A percentile compares a stretch with the other conserved stretches of the same genome.
These are phyloP conservation scores for Camptophora hylomeconis DNA, from an alignment of 2,329 filamentous ascomycete species.

Conservation along the genomic window DNA sequence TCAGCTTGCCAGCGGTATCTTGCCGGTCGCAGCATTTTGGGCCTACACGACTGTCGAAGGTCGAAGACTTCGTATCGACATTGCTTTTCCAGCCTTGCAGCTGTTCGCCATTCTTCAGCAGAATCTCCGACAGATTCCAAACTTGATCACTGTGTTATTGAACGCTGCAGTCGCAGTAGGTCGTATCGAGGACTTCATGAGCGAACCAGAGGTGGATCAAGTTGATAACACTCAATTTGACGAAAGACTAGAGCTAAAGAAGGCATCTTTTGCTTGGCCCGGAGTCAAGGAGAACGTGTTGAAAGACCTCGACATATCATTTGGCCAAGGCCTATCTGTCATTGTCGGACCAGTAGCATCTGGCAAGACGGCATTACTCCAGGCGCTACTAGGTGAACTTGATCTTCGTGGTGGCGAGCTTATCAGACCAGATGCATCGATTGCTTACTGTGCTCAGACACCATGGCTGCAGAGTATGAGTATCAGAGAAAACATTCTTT, in stretches of 20 bases:
- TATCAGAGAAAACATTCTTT: slow-evolving; percentile 55
- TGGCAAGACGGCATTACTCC: slow-evolving; percentile 49
- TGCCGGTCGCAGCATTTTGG: slow-evolving; percentile 70
- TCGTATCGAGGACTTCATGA: slow-evolving; percentile 77
- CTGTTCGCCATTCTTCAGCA: slow-evolving; percentile 64
- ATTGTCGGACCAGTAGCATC: slow-evolving; percentile 51
- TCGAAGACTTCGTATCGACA: slow-evolving; percentile 57
- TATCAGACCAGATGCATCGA: slow-evolving; percentile 36
- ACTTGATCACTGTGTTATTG: slow-evolving; percentile 60
- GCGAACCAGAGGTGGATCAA: slow-evolving; percentile 64
- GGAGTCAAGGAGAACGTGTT: slow-evolving; percentile 47
- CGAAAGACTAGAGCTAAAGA: slow-evolving; percentile 37
- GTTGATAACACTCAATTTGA: slow-evolving; percentile 21
- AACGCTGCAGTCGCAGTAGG: slow-evolving; percentile 74
- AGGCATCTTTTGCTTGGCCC: slow-evolving; percentile 70
- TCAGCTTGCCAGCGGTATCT: slow-evolving; percentile 56
- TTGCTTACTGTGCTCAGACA: slow-evolving; percentile 53
- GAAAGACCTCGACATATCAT: slow-evolving; percentile 39
- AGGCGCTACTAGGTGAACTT: slow-evolving; percentile 46
- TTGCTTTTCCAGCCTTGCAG: slow-evolving; percentile 77
- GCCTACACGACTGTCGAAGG: slow-evolving; percentile 64
- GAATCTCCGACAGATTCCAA: slow-evolving; percentile 61
- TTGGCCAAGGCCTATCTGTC: slow-evolving; percentile 45
- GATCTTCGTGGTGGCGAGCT: slow-evolving; percentile 40
- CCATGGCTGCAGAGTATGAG: slow-evolving; percentile 60